Base-by-base conservation (phyloP, 139 green algal species). In the Haematococcus lacustris region DNA sequence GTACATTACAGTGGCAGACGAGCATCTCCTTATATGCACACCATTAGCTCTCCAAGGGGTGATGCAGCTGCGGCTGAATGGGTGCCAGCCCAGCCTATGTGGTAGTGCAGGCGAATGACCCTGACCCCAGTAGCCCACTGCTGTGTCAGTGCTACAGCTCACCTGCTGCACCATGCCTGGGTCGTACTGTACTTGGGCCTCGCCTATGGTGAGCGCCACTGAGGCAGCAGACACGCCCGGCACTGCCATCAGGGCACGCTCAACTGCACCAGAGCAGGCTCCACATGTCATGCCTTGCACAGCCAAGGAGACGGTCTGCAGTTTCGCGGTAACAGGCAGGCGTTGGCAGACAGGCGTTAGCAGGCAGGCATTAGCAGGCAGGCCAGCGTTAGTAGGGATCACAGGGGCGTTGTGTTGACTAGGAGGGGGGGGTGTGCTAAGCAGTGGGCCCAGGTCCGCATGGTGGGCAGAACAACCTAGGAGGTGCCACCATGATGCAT, bases 241-340 rank as follows among this genome's bases (percentile, higher is more conserved):
- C 37, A 89, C 26, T 0, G 39, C 69, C 25, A 38, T 33, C 62
- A 96, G 77, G 25, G 80, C 85, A 0, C 37, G 33, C 76, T 97
- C 92, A 32, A 97, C 85, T 64, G 67, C 41, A 9, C 79, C 76
- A n/a, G 80, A 82, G 84, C 92, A 97, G 33, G 84, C 76, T 30
- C 79, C 81, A 73, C 92, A 97, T 0, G 85, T 93, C 91, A 97
- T 96, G 73, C 92, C 92, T 7, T 68, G 43, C 23, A 97, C 83
- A 35, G 76, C 60, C 35, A 80, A 32, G 3, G 5, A n/a, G 17
- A 75, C 43, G 2, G 75, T 68, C 66, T 51, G 13, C 53, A 64
- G n/a, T n/a, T n/a, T n/a, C n/a, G n/a, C n/a, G n/a, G n/a, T n/a
- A n/a, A n/a, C n/a, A n/a, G n/a, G n/a, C n/a, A n/a, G n/a, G n/a